Conservation (phyloP, 441 rosid genomes). For the Macaranga tanarius region DNA sequence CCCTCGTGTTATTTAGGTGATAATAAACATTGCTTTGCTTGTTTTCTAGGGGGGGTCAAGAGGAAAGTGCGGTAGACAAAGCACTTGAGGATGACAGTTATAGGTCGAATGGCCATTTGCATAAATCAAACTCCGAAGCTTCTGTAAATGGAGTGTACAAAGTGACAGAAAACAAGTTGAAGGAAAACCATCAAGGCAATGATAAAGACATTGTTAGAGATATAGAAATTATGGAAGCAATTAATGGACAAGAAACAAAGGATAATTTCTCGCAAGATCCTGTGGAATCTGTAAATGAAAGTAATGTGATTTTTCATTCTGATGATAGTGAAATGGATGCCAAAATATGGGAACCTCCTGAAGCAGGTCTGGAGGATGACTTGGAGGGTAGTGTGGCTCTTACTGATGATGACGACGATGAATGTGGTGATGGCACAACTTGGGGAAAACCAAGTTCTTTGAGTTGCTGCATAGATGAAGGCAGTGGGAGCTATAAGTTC, state of each 20-base stretch:
- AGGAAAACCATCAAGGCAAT: constrained; percentile 26
- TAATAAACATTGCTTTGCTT: background rate
- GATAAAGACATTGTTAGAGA: constrained; percentile 39
- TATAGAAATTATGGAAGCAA: constrained; percentile 40
- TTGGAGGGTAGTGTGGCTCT: constrained; percentile 51
- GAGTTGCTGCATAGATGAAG: constrained; percentile 49
- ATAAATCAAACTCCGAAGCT: constrained; percentile 33
- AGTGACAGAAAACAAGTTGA: constrained; percentile 31
- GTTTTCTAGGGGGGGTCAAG: constrained; percentile 53
- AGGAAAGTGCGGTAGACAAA: constrained; percentile 37
- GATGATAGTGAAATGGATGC: constrained; percentile 37
- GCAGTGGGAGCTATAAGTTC: constrained; percentile 35
- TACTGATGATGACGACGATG: constrained; percentile 75
- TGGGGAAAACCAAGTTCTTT: constrained; percentile 69
- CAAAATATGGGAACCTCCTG: constrained; percentile 87
- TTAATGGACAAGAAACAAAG: constrained; percentile 34
- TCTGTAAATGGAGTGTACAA: constrained; percentile 33
- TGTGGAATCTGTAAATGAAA: constrained; percentile 31
- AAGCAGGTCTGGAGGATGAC: constrained; percentile 69
- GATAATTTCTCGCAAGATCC: constrained; percentile 30
- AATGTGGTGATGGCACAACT: constrained; percentile 61
- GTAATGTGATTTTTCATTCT: constrained; percentile 31
- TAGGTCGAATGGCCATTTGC: constrained; percentile 33
- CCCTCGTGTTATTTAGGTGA: background rate
- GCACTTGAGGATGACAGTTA: constrained; percentile 36